Percentiles rank a stretch among this genome's conserved stretches.
Evolutionary conservation across 371 early-diverging fungal species (phyloP).

Genomic region (Mortierella sp.): DNA sequence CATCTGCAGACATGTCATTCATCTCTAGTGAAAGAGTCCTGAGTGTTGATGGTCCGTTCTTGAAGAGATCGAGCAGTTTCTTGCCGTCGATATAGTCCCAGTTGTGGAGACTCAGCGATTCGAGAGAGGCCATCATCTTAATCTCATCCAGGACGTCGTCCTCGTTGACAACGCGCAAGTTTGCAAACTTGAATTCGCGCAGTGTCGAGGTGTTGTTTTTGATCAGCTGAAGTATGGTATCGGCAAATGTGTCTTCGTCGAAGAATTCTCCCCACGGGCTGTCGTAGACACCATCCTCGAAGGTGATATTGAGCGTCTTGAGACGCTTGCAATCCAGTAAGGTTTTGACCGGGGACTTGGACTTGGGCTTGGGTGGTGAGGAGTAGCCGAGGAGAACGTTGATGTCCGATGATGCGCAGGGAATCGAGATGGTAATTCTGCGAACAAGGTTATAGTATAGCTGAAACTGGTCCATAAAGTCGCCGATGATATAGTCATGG

Average conservation of each 20-base stretch:
- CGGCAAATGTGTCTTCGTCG: neutral
- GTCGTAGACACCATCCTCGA: neutral
- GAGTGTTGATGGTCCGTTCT: neutral
- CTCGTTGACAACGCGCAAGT: neutral
- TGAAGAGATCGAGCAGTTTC: neutral
- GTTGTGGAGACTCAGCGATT: neutral
- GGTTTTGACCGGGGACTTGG: neutral
- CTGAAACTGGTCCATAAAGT: neutral
- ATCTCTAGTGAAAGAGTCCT: slow-evolving; percentile 7
- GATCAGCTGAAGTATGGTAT: neutral
- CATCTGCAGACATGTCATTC: slow-evolving; percentile 1
- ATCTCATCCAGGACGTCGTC: neutral
- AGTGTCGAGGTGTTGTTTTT: too few species aligned
- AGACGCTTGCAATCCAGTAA: slow-evolving; percentile 10
- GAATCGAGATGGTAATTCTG: neutral
- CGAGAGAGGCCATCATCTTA: neutral
- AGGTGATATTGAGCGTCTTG: neutral
- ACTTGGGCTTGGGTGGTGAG: neutral
- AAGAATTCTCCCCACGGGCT: neutral
- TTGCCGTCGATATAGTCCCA: neutral
- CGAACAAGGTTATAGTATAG: neutral
- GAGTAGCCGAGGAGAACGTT: neutral
- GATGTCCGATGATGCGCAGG: neutral
- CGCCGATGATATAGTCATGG: neutral
- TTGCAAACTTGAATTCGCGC: too few species aligned